Percentiles rank a stretch among this genome's conserved stretches.
phyloP scores from a whole-genome alignment of 495 filamentous ascomycete genomes.

The Hypoxylon subgilvum region DNA sequence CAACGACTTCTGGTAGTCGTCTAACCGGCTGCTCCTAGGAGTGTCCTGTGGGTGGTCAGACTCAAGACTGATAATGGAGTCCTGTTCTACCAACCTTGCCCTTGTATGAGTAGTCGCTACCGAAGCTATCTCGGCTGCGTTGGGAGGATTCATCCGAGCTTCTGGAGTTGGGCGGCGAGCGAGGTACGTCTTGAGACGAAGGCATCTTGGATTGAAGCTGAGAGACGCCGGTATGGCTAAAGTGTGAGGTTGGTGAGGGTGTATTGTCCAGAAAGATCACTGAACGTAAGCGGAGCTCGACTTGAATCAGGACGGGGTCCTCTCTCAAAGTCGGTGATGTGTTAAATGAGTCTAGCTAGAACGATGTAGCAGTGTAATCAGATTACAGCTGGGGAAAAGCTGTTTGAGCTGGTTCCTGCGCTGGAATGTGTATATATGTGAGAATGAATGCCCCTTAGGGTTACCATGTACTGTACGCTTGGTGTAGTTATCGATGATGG shows the following conservation, averaged over 20 bases:
- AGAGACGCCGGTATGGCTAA: neutral
- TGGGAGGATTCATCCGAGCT: constrained; percentile 16
- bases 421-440: neutral
- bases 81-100: constrained; percentile 32
- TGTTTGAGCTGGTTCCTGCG: neutral
- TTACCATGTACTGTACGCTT: constrained; percentile 26
- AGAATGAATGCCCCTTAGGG: constrained; percentile 36
- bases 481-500: constrained; percentile 29
- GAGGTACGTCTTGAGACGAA: constrained; percentile 15
- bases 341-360: constrained; percentile 11
- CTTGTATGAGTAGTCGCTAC: constrained; percentile 33
- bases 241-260: neutral
- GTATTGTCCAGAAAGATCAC: neutral
- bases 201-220: constrained; percentile 24
- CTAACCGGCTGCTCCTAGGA: constrained; percentile 6
- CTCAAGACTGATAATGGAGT: neutral
- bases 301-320: no score
- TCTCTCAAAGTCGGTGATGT: neutral
- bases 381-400: constrained; percentile 27
- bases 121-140: constrained; percentile 33
- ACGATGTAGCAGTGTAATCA: neutral
- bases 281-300: no score
- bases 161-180: constrained; percentile 12
- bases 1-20: constrained; percentile 11
- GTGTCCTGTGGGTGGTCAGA: constrained; percentile 26